Evolutionary conservation across 257 asterid genomes (phyloP).

Genomic region (Gentiana macrophylla): DNA sequence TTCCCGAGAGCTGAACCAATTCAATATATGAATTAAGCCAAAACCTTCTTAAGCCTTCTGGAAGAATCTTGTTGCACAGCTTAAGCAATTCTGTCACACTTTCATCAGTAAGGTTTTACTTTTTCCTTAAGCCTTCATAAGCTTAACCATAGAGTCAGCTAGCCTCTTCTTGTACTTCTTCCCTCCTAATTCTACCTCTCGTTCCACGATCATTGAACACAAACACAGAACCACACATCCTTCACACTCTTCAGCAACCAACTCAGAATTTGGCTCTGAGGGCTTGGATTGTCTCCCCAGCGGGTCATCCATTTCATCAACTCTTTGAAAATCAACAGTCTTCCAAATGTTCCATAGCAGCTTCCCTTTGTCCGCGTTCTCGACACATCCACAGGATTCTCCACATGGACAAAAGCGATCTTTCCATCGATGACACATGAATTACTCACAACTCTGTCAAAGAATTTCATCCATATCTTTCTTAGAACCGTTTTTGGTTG

Average conservation of each 20-base stretch:
- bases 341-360: slow-evolving; percentile 1
- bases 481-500: not conserved
- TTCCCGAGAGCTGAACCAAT: not conserved
- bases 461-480: not conserved
- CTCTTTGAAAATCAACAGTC: not conserved
- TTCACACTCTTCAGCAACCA: not conserved
- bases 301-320: not conserved
- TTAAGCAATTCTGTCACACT: not conserved
- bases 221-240: not conserved
- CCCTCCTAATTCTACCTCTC: not conserved
- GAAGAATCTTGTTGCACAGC: not conserved
- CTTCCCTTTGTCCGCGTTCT: not conserved
- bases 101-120: not conserved
- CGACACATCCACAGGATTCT: not conserved
- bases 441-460: not conserved
- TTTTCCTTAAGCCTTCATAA: not conserved
- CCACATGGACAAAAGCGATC: not conserved
- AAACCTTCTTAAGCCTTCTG: not conserved
- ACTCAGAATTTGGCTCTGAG: not conserved
- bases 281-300: not conserved
- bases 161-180: not conserved
- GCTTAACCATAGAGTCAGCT: not conserved
- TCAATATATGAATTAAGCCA: not conserved
- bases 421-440: not conserved
- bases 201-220: not conserved